These are phyloP conservation scores for Achaetomium macrosporum DNA, from an alignment of 2,329 filamentous ascomycete genomes.

Conservation along the genomic window DNA sequence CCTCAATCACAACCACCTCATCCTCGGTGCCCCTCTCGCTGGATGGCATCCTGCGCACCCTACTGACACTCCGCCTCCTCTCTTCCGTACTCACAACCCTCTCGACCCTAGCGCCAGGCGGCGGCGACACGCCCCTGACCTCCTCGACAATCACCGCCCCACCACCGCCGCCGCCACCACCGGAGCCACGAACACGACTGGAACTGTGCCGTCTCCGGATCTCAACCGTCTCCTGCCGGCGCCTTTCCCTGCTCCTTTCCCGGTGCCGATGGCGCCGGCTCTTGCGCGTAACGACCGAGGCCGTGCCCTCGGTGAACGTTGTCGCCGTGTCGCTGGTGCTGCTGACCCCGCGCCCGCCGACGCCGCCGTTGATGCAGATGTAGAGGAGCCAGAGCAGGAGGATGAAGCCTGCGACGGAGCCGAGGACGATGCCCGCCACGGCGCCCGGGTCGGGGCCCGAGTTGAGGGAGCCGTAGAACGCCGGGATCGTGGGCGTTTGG, in stretches of 20 bases:
- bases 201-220: conserved; percentile 10
- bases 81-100: conserved; percentile 27
- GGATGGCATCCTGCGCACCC: conserved; percentile 17
- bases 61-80: conserved; percentile 19
- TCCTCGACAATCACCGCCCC: conserved; percentile 22
- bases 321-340: conserved; percentile 15
- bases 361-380: conserved; percentile 29
- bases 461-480: conserved; percentile 27
- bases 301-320: conserved; percentile 17
- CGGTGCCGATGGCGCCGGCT: neutral
- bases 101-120: conserved; percentile 16
- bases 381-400: conserved; percentile 32
- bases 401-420: conserved; percentile 40
- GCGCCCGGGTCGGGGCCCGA: conserved; percentile 30
- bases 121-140: neutral
- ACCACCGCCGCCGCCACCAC: conserved; percentile 7
- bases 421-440: conserved; percentile 36
- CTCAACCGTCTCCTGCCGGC: conserved; percentile 27
- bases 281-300: conserved; percentile 15
- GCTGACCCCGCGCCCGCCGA: conserved; percentile 7
- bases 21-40: conserved; percentile 25
- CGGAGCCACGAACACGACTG: neutral
- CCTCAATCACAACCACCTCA: conserved; percentile 34
- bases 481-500: conserved; percentile 28
- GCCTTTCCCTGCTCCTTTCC: neutral